A percentile compares a stretch with the other conserved stretches of the same genome.
These are phyloP conservation scores for Talaromyces marneffei DNA, from an alignment of 2,329 filamentous ascomycete genomes.

Conservation along the genomic window DNA sequence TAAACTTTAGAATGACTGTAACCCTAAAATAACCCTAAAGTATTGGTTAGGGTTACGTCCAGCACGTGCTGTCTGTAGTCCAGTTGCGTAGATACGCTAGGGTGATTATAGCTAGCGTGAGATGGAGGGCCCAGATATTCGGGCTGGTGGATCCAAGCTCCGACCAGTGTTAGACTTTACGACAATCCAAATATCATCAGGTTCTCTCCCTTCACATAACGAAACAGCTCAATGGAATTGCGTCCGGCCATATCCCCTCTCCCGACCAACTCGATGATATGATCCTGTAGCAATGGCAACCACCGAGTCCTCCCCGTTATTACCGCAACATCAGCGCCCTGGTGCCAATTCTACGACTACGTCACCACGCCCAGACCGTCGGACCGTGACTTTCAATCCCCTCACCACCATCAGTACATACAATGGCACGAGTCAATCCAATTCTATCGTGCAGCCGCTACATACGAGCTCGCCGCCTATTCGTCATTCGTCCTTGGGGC, in stretches of 20 bases:
- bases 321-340: constrained; percentile 31
- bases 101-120: not conserved
- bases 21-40: not conserved
- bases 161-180: constrained; percentile 1
- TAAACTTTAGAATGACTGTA: not conserved
- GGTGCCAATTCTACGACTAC: constrained; percentile 24
- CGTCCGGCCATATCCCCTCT: not conserved
- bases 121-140: not conserved
- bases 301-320: constrained; percentile 39
- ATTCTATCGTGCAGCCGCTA: constrained; percentile 37
- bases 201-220: not conserved
- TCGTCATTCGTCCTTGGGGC: constrained; percentile 20
- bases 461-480: constrained; percentile 35
- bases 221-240: not conserved
- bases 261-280: not conserved
- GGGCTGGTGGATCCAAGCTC: constrained; percentile 9
- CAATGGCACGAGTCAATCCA: constrained; percentile 36
- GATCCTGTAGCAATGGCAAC: constrained; percentile 27
- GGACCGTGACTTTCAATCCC: constrained; percentile 46
- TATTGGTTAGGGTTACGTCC: not conserved
- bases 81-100: not conserved
- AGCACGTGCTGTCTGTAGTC: not conserved
- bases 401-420: constrained; percentile 42
- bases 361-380: constrained; percentile 34
- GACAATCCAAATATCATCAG: not conserved